Conservation (phyloP, 106 monocot genomes). For the Allium sativum region DNA sequence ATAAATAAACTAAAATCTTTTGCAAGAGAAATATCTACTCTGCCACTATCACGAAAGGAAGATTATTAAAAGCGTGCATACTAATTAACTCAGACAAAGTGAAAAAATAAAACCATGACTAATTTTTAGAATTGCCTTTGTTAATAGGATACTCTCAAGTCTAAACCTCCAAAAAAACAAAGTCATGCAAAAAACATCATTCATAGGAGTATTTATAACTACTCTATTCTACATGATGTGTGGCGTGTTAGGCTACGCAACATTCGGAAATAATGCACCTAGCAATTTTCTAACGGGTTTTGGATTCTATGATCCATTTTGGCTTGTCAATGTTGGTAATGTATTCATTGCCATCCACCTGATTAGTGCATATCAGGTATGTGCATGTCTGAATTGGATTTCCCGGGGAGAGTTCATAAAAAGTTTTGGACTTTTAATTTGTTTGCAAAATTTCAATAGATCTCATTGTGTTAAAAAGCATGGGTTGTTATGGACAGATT, state of each 20-base stretch:
- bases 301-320: constrained; percentile 83
- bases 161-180: constrained; percentile 60
- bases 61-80: too few species aligned
- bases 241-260: constrained; percentile 86
- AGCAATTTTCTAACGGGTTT: constrained; percentile 87
- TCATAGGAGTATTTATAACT: constrained; percentile 45
- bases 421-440: too few species aligned
- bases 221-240: constrained; percentile 81
- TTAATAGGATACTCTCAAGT: constrained; percentile 55
- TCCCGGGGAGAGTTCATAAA: too few species aligned
- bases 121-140: too few species aligned
- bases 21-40: too few species aligned
- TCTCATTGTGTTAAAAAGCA: too few species aligned
- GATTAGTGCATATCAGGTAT: constrained; percentile 78
- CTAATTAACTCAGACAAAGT: too few species aligned
- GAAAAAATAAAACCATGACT: too few species aligned
- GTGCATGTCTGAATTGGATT: neutral
- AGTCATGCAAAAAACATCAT: constrained; percentile 65
- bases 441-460: too few species aligned
- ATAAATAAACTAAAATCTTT: too few species aligned
- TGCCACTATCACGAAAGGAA: too few species aligned
- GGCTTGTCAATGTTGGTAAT: constrained; percentile 54
- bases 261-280: constrained; percentile 71
- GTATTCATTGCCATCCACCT: constrained; percentile 64
- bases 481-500: too few species aligned